These are phyloP conservation scores for Globisporangium polare DNA, from an alignment of 352 stramenopile species.

Conservation along the genomic window DNA sequence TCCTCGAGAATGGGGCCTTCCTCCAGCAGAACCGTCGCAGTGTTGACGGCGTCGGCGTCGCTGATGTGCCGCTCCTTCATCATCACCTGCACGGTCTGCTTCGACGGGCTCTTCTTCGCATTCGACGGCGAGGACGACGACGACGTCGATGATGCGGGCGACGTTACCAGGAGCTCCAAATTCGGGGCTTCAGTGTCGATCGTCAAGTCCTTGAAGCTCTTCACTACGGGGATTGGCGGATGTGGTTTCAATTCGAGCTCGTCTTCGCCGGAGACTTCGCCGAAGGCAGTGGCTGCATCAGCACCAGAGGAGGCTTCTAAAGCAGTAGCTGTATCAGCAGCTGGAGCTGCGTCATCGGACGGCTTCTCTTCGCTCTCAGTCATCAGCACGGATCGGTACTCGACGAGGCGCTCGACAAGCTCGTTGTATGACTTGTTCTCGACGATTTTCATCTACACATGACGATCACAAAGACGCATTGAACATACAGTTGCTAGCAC, in stretches of 20 bases:
- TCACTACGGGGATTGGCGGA: slow-evolving; percentile 2
- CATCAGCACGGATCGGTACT: slow-evolving; percentile 75
- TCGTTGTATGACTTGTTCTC: slow-evolving; percentile 97
- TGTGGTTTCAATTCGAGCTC: slow-evolving; percentile 14
- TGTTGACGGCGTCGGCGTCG: slow-evolving; percentile 53
- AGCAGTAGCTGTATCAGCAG: slow-evolving; percentile 4
- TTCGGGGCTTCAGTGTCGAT: slow-evolving; percentile 33
- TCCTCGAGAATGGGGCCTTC: slow-evolving; percentile 78
- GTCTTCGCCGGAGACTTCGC: background rate
- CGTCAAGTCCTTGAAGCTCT: slow-evolving; percentile 30
- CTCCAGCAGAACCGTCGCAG: slow-evolving; percentile 59
- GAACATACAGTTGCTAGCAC: background rate
- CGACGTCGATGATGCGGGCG: slow-evolving; percentile 15
- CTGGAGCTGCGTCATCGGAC: slow-evolving; percentile 1
- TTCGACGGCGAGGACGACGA: slow-evolving; percentile 17
- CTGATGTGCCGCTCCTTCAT: slow-evolving; percentile 78
- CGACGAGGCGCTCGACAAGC: slow-evolving; percentile 93
- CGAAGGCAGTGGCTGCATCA: background rate
- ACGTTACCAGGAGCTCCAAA: background rate
- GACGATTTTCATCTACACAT: slow-evolving; percentile 58
- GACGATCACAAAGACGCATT: background rate
- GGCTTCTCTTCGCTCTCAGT: slow-evolving; percentile 36
- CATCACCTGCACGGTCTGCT: slow-evolving; percentile 64
- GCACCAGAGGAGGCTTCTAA: slow-evolving; percentile 7
- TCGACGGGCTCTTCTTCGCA: slow-evolving; percentile 54